These are phyloP conservation scores for Hymenoscyphus fructigenus DNA, from an alignment of 2,329 filamentous ascomycete species.

Conservation along the genomic window DNA sequence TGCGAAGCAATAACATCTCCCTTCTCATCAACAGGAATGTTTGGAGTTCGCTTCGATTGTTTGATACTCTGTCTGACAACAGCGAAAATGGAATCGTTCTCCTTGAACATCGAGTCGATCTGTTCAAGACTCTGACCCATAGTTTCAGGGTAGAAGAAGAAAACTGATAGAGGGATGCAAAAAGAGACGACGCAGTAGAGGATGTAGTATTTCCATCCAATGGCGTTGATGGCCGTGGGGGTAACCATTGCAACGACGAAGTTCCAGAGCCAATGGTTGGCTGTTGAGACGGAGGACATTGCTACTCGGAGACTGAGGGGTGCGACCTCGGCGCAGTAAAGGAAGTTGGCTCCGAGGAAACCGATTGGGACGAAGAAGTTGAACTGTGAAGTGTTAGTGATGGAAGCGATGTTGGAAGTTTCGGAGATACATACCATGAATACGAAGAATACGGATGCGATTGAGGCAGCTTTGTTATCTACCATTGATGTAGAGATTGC, in stretches of 20 bases:
- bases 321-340: slow-evolving; percentile 59
- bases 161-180: slow-evolving; percentile 30
- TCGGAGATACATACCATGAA: slow-evolving; percentile 37
- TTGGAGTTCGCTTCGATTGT: slow-evolving; percentile 1
- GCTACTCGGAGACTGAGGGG: slow-evolving; percentile 51
- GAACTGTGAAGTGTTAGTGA: slow-evolving; percentile 41
- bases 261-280: slow-evolving; percentile 53
- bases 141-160: slow-evolving; percentile 58
- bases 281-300: slow-evolving; percentile 45
- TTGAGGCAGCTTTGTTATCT: slow-evolving; percentile 46
- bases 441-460: slow-evolving; percentile 55
- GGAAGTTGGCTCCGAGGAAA: slow-evolving; percentile 58
- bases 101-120: slow-evolving; percentile 58
- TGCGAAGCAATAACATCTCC: neutral
- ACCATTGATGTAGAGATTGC: slow-evolving; percentile 51
- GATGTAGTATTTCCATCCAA: slow-evolving; percentile 39
- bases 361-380: slow-evolving; percentile 61
- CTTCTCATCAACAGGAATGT: neutral
- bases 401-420: neutral
- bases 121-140: slow-evolving; percentile 61
- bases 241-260: slow-evolving; percentile 47
- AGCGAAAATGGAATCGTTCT: slow-evolving; percentile 40
- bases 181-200: slow-evolving; percentile 38
- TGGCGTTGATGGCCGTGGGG: slow-evolving; percentile 37
- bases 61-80: slow-evolving; percentile 22